phyloP scores from a whole-genome alignment of 2,329 filamentous ascomycete species.

The Neofusicoccum kwambonambiense region DNA sequence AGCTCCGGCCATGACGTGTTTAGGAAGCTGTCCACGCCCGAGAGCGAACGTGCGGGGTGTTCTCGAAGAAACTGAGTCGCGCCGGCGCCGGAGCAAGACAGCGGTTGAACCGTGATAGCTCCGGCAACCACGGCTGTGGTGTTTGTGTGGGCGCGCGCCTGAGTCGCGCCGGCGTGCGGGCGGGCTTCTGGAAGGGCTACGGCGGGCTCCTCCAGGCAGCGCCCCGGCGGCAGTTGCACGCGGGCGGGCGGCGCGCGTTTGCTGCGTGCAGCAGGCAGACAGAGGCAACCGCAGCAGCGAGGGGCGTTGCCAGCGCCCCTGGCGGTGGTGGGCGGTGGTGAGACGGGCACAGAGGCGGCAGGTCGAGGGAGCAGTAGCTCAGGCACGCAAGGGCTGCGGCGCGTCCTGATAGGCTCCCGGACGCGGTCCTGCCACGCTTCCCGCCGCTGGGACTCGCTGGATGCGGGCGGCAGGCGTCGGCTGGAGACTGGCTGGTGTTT shows the following conservation, averaged over 20 bases:
- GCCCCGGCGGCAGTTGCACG: neutral
- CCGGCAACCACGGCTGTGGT: slow-evolving; percentile 13
- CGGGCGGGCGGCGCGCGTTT: neutral
- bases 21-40: slow-evolving; percentile 1
- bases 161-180: neutral
- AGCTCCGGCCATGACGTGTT: slow-evolving; percentile 13
- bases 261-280: neutral
- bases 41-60: slow-evolving; percentile 12
- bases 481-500: slow-evolving; percentile 4
- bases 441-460: neutral
- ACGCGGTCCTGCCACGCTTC: neutral
- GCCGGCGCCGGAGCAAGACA: slow-evolving; percentile 3
- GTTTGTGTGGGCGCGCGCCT: neutral
- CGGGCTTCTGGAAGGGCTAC: neutral
- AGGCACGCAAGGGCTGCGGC: slow-evolving; percentile 8
- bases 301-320: neutral
- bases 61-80: slow-evolving; percentile 8
- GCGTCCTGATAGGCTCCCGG: slow-evolving; percentile 15
- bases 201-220: neutral
- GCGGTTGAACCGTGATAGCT: slow-evolving; percentile 6
- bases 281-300: neutral
- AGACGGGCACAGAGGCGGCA: neutral
- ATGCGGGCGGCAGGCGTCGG: slow-evolving; percentile 1
- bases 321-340: neutral
- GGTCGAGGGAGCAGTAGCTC: neutral